Percentiles rank a stretch among this genome's conserved stretches.
phyloP scores from a whole-genome alignment of 179 eudicot species.

The Vitellaria paradoxa region DNA sequence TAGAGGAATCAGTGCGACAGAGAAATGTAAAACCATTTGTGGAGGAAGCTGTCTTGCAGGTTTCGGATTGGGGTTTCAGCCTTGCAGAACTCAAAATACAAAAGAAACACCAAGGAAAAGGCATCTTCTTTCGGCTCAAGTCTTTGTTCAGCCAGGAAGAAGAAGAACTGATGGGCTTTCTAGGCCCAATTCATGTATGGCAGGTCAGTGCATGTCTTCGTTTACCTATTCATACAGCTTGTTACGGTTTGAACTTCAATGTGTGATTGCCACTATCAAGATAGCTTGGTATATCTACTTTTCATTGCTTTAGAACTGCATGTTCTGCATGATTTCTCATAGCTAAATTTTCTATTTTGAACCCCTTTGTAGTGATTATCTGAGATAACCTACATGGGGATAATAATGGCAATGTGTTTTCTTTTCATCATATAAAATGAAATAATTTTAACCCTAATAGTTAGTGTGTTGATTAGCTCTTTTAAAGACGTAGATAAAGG shows the following conservation, averaged over 20 bases:
- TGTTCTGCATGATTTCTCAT: background rate
- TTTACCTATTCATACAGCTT: background rate
- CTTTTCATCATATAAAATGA: background rate
- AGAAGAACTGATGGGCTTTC: constrained; percentile 51
- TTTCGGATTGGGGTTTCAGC: constrained; percentile 64
- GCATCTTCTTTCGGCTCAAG: constrained; percentile 49
- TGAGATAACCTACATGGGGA: background rate
- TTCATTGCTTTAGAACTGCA: background rate
- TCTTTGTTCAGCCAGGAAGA: constrained; percentile 38
- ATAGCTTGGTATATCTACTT: background rate
- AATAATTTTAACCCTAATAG: too few species aligned
- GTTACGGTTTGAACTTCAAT: background rate
- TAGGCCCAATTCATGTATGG: constrained; percentile 74
- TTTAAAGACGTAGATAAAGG: background rate
- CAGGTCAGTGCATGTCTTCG: constrained; percentile 40
- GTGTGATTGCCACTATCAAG: background rate
- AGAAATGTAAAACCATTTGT: constrained; percentile 54
- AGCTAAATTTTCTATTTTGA: background rate
- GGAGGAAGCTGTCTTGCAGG: constrained; percentile 64
- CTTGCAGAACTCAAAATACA: constrained; percentile 52
- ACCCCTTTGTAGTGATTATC: background rate
- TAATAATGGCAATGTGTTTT: background rate
- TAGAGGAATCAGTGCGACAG: constrained; percentile 74
- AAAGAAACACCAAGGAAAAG: constrained; percentile 30
- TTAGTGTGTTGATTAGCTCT: background rate